Conservation (phyloP, 768 basidiomycete species). For the Podaxis sp. region DNA sequence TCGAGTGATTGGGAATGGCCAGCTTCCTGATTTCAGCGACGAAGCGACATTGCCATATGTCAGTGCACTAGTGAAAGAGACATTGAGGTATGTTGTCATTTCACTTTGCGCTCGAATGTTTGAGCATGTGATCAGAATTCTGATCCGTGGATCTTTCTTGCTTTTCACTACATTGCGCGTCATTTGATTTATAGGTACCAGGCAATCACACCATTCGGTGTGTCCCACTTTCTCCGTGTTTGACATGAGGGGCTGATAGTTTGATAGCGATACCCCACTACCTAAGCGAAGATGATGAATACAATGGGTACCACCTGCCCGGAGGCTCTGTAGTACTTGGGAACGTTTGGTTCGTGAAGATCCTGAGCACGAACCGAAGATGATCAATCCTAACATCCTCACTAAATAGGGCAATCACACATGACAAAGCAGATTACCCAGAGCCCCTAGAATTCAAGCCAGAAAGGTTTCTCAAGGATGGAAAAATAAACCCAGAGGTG, state of each 20-base stretch:
- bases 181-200: conserved; percentile 15
- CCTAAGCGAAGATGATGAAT: conserved; percentile 22
- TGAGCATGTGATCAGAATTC: not conserved
- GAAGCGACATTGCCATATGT: conserved; percentile 21
- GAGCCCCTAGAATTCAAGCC: conserved; percentile 22
- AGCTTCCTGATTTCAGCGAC: conserved; percentile 24
- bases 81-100: conserved; percentile 18
- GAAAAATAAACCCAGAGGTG: conserved; percentile 20
- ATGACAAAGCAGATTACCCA: conserved; percentile 23
- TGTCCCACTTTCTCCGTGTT: not conserved
- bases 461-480: conserved; percentile 23
- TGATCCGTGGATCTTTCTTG: not conserved
- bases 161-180: not conserved
- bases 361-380: not conserved
- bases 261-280: conserved; percentile 23
- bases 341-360: conserved; percentile 20
- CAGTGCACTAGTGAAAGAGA: conserved; percentile 23
- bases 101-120: not conserved
- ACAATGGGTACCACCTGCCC: conserved; percentile 21
- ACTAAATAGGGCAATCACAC: conserved; percentile 22
- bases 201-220: conserved; percentile 22
- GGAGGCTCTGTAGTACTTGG: conserved; percentile 21
- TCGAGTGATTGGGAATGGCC: conserved; percentile 19
- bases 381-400: not conserved
- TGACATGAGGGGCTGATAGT: not conserved